These are phyloP conservation scores for Rhizomucor miehei DNA, from an alignment of 371 early-diverging fungal species.

Conservation along the genomic window DNA sequence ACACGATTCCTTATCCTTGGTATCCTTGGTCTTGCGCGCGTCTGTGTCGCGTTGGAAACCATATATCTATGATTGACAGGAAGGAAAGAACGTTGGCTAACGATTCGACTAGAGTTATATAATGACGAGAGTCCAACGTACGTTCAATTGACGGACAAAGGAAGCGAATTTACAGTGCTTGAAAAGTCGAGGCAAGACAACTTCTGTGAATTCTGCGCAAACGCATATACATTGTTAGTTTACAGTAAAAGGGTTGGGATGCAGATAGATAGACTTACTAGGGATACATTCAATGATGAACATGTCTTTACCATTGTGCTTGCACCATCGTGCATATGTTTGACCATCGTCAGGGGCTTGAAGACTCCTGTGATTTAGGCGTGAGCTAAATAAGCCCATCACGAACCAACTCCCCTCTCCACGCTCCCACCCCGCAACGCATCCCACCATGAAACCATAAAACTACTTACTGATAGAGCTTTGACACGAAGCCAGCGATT, in stretches of 20 bases:
- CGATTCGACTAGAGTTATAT: background rate
- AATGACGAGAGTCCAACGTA: background rate
- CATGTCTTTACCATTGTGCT: conserved; percentile 45
- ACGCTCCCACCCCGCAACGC: background rate
- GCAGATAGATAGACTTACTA: conserved; percentile 25
- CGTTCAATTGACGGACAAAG: conserved; percentile 50
- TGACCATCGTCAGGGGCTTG: conserved; percentile 34
- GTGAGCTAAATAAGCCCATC: background rate
- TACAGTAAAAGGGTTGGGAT: too few species aligned
- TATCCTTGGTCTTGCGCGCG: conserved; percentile 53
- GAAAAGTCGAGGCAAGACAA: conserved; percentile 47
- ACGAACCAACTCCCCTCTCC: too few species aligned
- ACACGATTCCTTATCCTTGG: conserved; percentile 48
- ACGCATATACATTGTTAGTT: background rate
- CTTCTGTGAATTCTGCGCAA: conserved; percentile 43
- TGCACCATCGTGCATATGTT: conserved; percentile 45
- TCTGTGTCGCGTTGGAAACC: conserved; percentile 56
- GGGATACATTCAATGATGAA: conserved; percentile 50
- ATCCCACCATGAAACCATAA: background rate
- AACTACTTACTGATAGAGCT: conserved; percentile 41
- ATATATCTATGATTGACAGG: conserved; percentile 38
- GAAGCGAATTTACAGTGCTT: conserved; percentile 59
- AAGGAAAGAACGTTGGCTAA: background rate
- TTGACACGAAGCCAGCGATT: conserved; percentile 48
- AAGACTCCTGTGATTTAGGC: conserved; percentile 27